A percentile compares a stretch with the other conserved stretches of the same genome.
Evolutionary conservation across 345 rosid species (phyloP).

Genomic region (Cardiospermum halicacabum): DNA sequence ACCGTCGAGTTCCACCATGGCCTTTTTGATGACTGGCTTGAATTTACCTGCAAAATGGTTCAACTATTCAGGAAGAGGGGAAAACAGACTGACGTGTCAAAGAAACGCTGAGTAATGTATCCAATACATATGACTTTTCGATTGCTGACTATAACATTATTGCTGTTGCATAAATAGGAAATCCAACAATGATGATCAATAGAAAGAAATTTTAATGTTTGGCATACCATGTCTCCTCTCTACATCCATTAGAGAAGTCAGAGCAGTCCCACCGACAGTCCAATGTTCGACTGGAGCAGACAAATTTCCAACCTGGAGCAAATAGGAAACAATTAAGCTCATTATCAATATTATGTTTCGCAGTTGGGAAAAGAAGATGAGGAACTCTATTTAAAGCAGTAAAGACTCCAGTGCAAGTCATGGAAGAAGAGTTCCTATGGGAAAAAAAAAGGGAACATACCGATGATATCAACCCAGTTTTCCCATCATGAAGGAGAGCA

Average conservation of each 20-base stretch:
- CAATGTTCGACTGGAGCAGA: slow-evolving; percentile 84
- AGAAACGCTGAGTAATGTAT: neutral
- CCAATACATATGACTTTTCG: neutral
- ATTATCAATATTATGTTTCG: neutral
- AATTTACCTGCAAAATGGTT: slow-evolving; percentile 54
- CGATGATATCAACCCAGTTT: slow-evolving; percentile 87
- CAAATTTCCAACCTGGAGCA: slow-evolving; percentile 77
- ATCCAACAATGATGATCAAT: neutral
- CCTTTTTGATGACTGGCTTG: slow-evolving; percentile 99
- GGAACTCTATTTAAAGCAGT: neutral
- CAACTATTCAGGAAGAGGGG: neutral
- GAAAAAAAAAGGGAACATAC: slow-evolving; percentile 31
- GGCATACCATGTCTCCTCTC: slow-evolving; percentile 94
- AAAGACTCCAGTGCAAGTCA: neutral
- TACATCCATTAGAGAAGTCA: slow-evolving; percentile 93
- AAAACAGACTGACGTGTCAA: neutral
- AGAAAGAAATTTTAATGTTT: neutral
- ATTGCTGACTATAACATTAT: neutral
- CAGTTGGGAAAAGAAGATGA: neutral
- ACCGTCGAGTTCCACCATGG: slow-evolving; percentile 99
- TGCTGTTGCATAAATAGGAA: neutral
- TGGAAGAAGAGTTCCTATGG: neutral
- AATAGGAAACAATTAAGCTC: neutral
- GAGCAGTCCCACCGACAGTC: slow-evolving; percentile 91
- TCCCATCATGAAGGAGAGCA: slow-evolving; percentile 79